Evolutionary conservation across 768 basidiomycete genomes (phyloP).

Genomic region (Psilocybe subaeruginosa): DNA sequence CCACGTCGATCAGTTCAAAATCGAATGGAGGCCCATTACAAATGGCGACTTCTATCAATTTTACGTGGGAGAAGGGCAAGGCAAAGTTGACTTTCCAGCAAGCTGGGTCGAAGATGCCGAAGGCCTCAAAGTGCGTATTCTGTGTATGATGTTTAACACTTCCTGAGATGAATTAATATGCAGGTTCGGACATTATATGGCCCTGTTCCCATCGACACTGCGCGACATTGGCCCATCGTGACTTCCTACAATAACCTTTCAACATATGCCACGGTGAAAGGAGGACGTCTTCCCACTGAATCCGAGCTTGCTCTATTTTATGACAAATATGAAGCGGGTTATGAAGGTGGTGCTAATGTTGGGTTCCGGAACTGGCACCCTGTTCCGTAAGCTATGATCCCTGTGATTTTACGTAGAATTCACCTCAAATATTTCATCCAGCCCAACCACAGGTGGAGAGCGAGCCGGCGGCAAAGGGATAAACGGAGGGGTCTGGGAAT

Average conservation of each 20-base stretch:
- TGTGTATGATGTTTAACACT: neutral
- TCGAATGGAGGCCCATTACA: slow-evolving; percentile 85
- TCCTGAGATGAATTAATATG: neutral
- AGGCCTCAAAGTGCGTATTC: slow-evolving; percentile 46
- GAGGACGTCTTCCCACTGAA: slow-evolving; percentile 94
- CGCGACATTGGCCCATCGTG: slow-evolving; percentile 84
- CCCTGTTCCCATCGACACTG: slow-evolving; percentile 75
- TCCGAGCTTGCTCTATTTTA: slow-evolving; percentile 82
- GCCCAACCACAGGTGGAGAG: slow-evolving; percentile 68
- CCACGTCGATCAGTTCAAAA: slow-evolving; percentile 68
- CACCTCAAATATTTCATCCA: slow-evolving; percentile 24
- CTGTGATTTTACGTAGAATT: neutral
- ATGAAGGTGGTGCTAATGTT: slow-evolving; percentile 77
- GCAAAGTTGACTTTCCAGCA: slow-evolving; percentile 57
- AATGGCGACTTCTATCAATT: slow-evolving; percentile 86
- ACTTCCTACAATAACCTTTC: slow-evolving; percentile 80
- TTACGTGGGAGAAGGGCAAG: slow-evolving; percentile 48
- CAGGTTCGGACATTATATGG: slow-evolving; percentile 89
- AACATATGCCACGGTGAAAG: slow-evolving; percentile 80
- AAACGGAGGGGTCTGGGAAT: slow-evolving; percentile 99
- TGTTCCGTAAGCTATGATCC: slow-evolving; percentile 64
- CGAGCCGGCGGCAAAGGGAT: slow-evolving; percentile 59
- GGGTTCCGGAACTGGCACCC: slow-evolving; percentile 97
- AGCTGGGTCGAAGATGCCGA: slow-evolving; percentile 71
- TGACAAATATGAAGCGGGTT: slow-evolving; percentile 73